Evolutionary conservation across 257 asterid genomes (phyloP).

Genomic region (Scutellaria baicalensis): DNA sequence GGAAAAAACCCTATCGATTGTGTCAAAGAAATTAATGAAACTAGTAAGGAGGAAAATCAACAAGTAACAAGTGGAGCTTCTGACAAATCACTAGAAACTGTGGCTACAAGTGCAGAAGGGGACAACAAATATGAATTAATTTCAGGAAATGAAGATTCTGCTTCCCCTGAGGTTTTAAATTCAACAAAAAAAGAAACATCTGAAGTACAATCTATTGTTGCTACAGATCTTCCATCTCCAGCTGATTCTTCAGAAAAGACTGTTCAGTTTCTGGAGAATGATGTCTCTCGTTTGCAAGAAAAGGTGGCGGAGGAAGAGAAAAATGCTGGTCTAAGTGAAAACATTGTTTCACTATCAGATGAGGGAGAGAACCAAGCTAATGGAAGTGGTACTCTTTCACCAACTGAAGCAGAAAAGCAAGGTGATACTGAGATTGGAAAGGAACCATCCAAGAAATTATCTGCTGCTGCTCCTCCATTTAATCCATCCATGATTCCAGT

Average conservation of each 20-base stretch:
- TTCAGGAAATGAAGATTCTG: slow-evolving; percentile 15
- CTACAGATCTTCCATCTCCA: slow-evolving; percentile 14
- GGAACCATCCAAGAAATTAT: slow-evolving; percentile 61
- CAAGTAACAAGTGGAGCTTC: slow-evolving; percentile 14
- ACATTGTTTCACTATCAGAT: slow-evolving; percentile 12
- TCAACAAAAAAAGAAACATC: slow-evolving; percentile 12
- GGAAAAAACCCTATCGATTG: slow-evolving; percentile 18
- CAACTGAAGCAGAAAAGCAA: slow-evolving; percentile 45
- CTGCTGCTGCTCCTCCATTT: slow-evolving; percentile 85
- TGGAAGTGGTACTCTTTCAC: slow-evolving; percentile 19
- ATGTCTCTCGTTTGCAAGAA: slow-evolving; percentile 21
- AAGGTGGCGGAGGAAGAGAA: slow-evolving; percentile 21
- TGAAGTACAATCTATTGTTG: slow-evolving; percentile 18
- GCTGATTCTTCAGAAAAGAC: slow-evolving; percentile 17
- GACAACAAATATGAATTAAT: slow-evolving; percentile 5
- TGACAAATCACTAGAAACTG: slow-evolving; percentile 23
- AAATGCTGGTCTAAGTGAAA: slow-evolving; percentile 16
- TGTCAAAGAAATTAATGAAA: slow-evolving; percentile 16
- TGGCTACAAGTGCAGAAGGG: slow-evolving; percentile 23
- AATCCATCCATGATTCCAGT: slow-evolving; percentile 55
- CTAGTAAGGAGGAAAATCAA: slow-evolving; percentile 26
- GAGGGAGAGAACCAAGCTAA: slow-evolving; percentile 30
- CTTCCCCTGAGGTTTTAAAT: slow-evolving; percentile 16
- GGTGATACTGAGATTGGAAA: slow-evolving; percentile 44
- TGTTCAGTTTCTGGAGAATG: slow-evolving; percentile 22